Conservation (phyloP, 176 grass and related monocot species). For the Lolium multiflorum region DNA sequence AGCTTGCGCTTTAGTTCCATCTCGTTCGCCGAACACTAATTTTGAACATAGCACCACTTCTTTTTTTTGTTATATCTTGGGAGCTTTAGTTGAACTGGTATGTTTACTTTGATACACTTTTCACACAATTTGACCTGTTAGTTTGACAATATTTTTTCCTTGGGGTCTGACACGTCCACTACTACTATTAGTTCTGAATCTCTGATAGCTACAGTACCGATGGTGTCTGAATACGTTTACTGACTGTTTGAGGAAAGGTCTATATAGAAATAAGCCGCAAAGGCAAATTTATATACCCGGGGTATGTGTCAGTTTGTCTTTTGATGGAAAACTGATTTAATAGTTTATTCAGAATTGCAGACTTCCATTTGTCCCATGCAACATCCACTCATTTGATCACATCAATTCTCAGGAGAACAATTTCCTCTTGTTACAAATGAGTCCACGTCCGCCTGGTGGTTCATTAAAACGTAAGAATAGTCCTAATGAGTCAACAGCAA, state of each 20-base stretch:
- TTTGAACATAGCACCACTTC: neutral
- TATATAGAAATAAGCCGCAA: neutral
- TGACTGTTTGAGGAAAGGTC: neutral
- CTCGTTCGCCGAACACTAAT: neutral
- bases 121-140: neutral
- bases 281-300: neutral
- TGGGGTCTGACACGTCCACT: neutral
- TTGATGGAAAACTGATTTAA: neutral
- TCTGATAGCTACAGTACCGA: slow-evolving; percentile 9
- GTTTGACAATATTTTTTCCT: slow-evolving; percentile 11
- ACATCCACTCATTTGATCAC: slow-evolving; percentile 20
- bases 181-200: neutral
- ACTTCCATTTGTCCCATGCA: neutral
- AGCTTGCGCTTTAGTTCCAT: neutral
- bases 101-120: slow-evolving; percentile 3
- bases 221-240: neutral
- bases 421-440: slow-evolving; percentile 33
- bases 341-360: neutral
- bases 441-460: slow-evolving; percentile 1
- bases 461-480: slow-evolving; percentile 11
- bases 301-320: slow-evolving; percentile 4
- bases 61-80: neutral
- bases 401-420: neutral
- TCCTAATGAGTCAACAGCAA: slow-evolving; percentile 2
- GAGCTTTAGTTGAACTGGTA: neutral